These are phyloP conservation scores for Leucoagaricus sp. DNA, from an alignment of 1,284 basidiomycete species.

Conservation along the genomic window DNA sequence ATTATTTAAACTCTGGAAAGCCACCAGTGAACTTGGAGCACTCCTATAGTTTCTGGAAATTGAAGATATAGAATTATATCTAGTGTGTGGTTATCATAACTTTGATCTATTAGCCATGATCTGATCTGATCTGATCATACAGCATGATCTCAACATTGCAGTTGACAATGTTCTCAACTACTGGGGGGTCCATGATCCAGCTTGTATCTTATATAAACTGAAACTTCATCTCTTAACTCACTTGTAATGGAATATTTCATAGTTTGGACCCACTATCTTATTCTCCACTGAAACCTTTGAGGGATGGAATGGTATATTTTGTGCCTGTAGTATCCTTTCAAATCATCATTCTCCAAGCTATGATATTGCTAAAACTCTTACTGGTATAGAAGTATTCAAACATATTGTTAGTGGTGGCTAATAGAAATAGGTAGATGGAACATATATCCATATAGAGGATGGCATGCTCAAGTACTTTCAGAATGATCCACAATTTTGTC, in stretches of 20 bases:
- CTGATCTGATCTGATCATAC: neutral
- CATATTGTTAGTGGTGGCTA: constrained; percentile 34
- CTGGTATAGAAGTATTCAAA: constrained; percentile 33
- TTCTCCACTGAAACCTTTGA: constrained; percentile 38
- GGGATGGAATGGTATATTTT: constrained; percentile 40
- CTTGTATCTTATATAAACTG: constrained; percentile 29
- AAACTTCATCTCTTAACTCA: constrained; percentile 40
- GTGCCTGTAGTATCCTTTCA: constrained; percentile 31
- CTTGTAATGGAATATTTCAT: constrained; percentile 27
- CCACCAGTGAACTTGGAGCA: neutral
- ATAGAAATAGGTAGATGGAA: constrained; percentile 21
- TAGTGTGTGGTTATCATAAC: neutral
- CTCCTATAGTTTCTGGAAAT: constrained; percentile 14
- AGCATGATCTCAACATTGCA: constrained; percentile 29
- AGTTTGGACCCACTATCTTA: constrained; percentile 34
- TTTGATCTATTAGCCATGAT: neutral
- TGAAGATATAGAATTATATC: neutral
- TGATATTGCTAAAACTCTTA: constrained; percentile 35
- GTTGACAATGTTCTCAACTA: constrained; percentile 35
- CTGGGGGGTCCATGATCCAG: constrained; percentile 30
- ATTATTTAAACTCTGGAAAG: constrained; percentile 11
- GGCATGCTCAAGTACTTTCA: constrained; percentile 14
- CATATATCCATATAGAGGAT: constrained; percentile 15
- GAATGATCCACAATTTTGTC: constrained; percentile 8
- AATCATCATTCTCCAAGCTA: constrained; percentile 39